Evolutionary conservation across 495 filamentous ascomycete species (phyloP).

Genomic region (Geoglossum glabrum): DNA sequence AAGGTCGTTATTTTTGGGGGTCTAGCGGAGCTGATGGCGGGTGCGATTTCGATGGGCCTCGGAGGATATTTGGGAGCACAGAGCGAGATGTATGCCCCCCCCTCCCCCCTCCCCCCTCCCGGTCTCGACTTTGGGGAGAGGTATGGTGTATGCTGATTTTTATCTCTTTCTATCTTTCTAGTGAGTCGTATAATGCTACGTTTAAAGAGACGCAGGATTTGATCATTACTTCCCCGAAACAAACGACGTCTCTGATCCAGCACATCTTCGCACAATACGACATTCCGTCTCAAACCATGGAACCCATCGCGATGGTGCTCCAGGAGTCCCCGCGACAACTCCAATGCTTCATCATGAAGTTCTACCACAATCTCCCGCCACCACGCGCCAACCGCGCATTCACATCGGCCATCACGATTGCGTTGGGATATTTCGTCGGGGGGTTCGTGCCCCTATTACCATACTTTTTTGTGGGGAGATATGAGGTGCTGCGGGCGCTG

Average conservation of each 20-base stretch:
- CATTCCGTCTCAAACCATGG: not conserved
- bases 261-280: conserved; percentile 3
- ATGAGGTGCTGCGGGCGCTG: conserved; percentile 1
- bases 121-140: not conserved
- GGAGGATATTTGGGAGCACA: conserved; percentile 4
- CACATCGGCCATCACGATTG: conserved; percentile 5
- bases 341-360: conserved; percentile 6
- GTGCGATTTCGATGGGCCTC: conserved; percentile 4
- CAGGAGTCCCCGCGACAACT: conserved; percentile 16
- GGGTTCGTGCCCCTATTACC: conserved; percentile 7
- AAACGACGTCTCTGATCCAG: not conserved
- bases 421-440: conserved; percentile 7
- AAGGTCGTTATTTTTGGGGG: conserved; percentile 4
- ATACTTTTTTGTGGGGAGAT: conserved; percentile 4
- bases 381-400: conserved; percentile 5
- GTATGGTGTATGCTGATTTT: not conserved
- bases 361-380: conserved; percentile 6
- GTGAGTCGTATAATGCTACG: conserved; percentile 29
- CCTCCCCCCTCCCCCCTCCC: not conserved
- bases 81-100: conserved; percentile 1
- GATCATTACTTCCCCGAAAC: not conserved
- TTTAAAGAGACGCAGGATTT: conserved; percentile 22
- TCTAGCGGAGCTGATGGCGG: conserved; percentile 1
- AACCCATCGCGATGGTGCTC: not conserved
- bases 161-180: conserved; percentile 7